These are phyloP conservation scores for Lupinus albus DNA, from an alignment of 306 rosid species.

Conservation along the genomic window DNA sequence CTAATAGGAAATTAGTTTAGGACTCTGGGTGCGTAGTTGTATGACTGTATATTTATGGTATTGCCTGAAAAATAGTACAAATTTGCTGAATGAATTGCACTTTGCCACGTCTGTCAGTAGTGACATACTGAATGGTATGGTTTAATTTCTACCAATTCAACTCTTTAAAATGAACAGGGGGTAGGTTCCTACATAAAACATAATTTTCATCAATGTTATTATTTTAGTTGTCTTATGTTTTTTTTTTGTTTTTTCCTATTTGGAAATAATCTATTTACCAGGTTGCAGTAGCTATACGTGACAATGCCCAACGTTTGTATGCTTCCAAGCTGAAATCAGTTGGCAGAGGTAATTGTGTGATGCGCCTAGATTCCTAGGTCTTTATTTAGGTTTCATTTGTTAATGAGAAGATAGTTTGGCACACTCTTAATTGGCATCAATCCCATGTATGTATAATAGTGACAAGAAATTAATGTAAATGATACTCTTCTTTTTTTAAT, in stretches of 20 bases:
- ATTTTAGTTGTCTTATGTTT: background rate
- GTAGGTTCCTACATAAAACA: background rate
- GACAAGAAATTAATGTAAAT: slow-evolving; percentile 14
- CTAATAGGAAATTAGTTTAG: background rate
- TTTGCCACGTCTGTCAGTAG: slow-evolving; percentile 24
- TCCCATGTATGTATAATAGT: slow-evolving; percentile 6
- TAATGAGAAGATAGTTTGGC: slow-evolving; percentile 13
- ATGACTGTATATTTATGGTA: background rate
- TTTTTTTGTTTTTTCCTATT: background rate
- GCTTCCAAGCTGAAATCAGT: slow-evolving; percentile 65
- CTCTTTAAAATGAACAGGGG: too few relatives aligned
- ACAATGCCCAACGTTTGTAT: slow-evolving; percentile 85
- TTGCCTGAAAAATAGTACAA: slow-evolving; percentile 7
- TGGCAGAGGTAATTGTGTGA: slow-evolving; percentile 31
- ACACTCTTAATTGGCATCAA: slow-evolving; percentile 15
- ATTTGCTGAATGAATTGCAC: slow-evolving; percentile 13
- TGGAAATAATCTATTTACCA: slow-evolving; percentile 43
- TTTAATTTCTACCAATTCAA: slow-evolving; percentile 5
- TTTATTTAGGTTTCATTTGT: slow-evolving; percentile 16
- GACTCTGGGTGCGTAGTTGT: slow-evolving; percentile 9
- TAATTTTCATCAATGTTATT: background rate
- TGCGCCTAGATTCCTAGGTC: slow-evolving; percentile 24
- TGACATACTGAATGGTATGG: slow-evolving; percentile 13
- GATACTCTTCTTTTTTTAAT: background rate
- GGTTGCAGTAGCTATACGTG: slow-evolving; percentile 95